These are phyloP conservation scores for Orbilia oligospora DNA, from an alignment of 2,329 filamentous ascomycete genomes.

Conservation along the genomic window DNA sequence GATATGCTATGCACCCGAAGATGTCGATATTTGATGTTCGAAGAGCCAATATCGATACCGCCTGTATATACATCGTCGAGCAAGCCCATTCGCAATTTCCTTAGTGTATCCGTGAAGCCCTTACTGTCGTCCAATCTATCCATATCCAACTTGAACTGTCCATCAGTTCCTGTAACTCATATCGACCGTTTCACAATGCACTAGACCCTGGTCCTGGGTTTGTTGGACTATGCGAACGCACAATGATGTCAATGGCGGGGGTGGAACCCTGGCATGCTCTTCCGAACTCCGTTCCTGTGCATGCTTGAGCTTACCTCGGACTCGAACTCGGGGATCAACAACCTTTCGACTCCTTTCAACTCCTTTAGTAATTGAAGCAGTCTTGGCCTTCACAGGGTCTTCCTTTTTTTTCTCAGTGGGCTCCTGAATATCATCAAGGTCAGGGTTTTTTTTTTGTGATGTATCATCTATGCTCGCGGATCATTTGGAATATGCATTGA, in stretches of 20 bases:
- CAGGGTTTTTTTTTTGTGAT: no score
- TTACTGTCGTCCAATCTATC: neutral
- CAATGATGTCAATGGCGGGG: slow-evolving; percentile 46
- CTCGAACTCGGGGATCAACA: slow-evolving; percentile 56
- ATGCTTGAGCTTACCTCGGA: slow-evolving; percentile 32
- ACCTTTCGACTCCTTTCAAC: slow-evolving; percentile 7
- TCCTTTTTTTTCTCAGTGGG: neutral
- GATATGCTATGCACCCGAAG: neutral
- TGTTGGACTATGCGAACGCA: slow-evolving; percentile 26
- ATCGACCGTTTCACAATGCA: slow-evolving; percentile 27
- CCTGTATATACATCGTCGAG: neutral
- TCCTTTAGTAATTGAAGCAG: neutral
- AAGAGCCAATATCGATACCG: neutral
- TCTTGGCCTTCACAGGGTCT: slow-evolving; percentile 19
- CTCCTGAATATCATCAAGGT: neutral
- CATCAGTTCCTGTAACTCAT: slow-evolving; percentile 5
- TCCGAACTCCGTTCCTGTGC: slow-evolving; percentile 40
- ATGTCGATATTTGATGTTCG: neutral
- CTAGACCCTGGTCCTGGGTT: slow-evolving; percentile 11
- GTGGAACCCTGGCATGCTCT: slow-evolving; percentile 9
- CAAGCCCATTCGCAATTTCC: neutral
- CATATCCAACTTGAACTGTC: neutral
- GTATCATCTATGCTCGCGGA: no score
- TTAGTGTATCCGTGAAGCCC: neutral
- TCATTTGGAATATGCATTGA: no score